These are phyloP conservation scores for Coleophoma crateriformis DNA, from an alignment of 2,329 filamentous ascomycete species.

Conservation along the genomic window DNA sequence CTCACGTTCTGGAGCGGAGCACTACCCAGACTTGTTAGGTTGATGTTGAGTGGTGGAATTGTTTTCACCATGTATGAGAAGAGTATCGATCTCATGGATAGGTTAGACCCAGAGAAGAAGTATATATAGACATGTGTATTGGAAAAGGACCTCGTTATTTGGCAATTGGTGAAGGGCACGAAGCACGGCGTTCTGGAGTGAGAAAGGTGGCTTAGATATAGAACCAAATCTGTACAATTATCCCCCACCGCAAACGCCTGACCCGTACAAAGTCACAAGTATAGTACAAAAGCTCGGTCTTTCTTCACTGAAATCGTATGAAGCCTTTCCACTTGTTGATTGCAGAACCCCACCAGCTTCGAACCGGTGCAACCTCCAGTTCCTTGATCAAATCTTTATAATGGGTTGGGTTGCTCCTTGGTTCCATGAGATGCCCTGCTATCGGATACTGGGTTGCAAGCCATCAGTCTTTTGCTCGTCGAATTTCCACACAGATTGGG, in stretches of 20 bases:
- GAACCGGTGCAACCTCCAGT: constrained; percentile 55
- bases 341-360: constrained; percentile 46
- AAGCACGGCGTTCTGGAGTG: constrained; percentile 13
- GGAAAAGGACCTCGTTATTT: constrained; percentile 1
- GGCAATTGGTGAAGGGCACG: background rate
- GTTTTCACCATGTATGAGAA: constrained; percentile 99
- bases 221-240: background rate
- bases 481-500: background rate
- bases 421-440: constrained; percentile 45
- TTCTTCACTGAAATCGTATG: constrained; percentile 47
- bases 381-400: constrained; percentile 56
- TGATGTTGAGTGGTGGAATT: constrained; percentile 91
- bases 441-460: constrained; percentile 36
- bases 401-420: constrained; percentile 59
- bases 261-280: background rate
- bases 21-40: constrained; percentile 72
- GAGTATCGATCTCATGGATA: constrained; percentile 81
- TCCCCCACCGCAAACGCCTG: constrained; percentile 4
- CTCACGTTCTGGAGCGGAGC: constrained; percentile 94
- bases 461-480: background rate
- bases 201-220: constrained; percentile 4
- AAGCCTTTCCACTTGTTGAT: constrained; percentile 52
- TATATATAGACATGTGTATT: constrained; percentile 56
- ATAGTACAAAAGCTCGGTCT: background rate
- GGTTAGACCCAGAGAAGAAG: constrained; percentile 73